These are phyloP conservation scores for Mycena citricolor DNA, from an alignment of 1,284 basidiomycete genomes.

Conservation along the genomic window DNA sequence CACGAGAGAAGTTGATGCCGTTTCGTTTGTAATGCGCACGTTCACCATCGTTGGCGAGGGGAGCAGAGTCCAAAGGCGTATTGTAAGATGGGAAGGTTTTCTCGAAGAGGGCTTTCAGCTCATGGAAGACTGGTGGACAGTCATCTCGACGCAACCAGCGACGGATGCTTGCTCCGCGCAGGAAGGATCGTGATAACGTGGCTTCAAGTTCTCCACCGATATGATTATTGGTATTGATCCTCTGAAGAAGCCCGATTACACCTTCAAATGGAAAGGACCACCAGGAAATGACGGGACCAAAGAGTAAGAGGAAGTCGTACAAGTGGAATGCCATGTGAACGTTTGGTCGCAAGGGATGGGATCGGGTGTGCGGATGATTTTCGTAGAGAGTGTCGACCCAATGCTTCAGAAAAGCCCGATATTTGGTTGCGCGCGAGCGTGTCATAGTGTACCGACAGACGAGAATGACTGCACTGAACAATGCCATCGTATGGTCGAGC, in stretches of 20 bases:
- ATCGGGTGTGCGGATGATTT: slow-evolving; percentile 23
- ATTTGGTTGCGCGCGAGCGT: slow-evolving; percentile 12
- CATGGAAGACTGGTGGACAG: background rate
- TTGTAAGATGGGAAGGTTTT: slow-evolving; percentile 6
- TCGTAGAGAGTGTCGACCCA: slow-evolving; percentile 26
- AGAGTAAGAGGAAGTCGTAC: slow-evolving; percentile 33
- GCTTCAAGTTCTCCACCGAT: slow-evolving; percentile 17
- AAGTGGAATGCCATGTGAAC: slow-evolving; percentile 33
- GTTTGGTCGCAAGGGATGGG: slow-evolving; percentile 25
- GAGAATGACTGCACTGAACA: slow-evolving; percentile 27
- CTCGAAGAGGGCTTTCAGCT: slow-evolving; percentile 6
- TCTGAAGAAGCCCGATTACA: slow-evolving; percentile 32
- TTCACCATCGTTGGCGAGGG: slow-evolving; percentile 7
- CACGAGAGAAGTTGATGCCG: slow-evolving; percentile 16
- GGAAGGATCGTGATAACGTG: background rate
- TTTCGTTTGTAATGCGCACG: slow-evolving; percentile 15
- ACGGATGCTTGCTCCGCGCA: slow-evolving; percentile 1
- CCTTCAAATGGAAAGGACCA: slow-evolving; percentile 38
- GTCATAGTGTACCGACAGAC: slow-evolving; percentile 18
- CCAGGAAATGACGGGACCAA: slow-evolving; percentile 36
- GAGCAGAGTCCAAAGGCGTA: slow-evolving; percentile 1
- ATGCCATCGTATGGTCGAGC: slow-evolving; percentile 30
- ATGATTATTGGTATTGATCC: slow-evolving; percentile 26
- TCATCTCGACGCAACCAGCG: slow-evolving; percentile 2
- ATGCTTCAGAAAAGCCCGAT: slow-evolving; percentile 18